Base-by-base conservation (phyloP, 2,329 filamentous ascomycete species). In the Dothistroma pini region DNA sequence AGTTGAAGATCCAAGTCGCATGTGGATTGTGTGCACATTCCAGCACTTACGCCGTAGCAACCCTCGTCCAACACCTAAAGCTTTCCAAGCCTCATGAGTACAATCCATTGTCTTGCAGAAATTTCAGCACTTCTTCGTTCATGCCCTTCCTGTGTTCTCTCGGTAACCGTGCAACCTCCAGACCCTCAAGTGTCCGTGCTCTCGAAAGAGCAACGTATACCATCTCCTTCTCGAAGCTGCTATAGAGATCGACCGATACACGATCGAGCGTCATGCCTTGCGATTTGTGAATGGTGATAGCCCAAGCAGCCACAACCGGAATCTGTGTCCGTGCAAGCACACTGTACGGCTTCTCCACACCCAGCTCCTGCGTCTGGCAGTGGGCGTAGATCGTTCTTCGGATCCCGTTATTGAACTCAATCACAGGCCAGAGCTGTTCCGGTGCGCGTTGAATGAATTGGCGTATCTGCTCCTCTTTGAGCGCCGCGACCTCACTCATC, bases 181-280 rank as follows among this genome's bases (percentile, higher is more conserved):
- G 71, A 0, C 83, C 83, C 0, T 76, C 68, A 1, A 86, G 74
- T 6, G 75, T 78, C 10, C 76, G 78, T 16, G 81, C 83, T 61
- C 84, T 73, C 21, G 82, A 84, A 10, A 87, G 75, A 16, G 84
- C 84, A 9, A 88, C 86, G 59, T 89, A 88, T 0, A 81, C 80
- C 72, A 87, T 85, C 0, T 84, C 84, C 21, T 79, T 75, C 59
- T 83, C 82, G 65, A 87, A 88, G 0, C 78, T 78, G 3, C 72
- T 69, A 0, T 71, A 69, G 5, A 88, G 69, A 66, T 87, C 74
- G 1, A 88, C 83, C 0, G 80, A 76, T 1, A 85, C 84, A 1
- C 79, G 77, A 25, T 87, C 81, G 1, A 89, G 74, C 1, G 85
- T 87, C 77, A 87, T 82, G 3, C 85, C 84, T 73, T 88, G 84